Evolutionary conservation across 2,329 filamentous ascomycete genomes (phyloP).

Genomic region (Sporothrix curviconia): DNA sequence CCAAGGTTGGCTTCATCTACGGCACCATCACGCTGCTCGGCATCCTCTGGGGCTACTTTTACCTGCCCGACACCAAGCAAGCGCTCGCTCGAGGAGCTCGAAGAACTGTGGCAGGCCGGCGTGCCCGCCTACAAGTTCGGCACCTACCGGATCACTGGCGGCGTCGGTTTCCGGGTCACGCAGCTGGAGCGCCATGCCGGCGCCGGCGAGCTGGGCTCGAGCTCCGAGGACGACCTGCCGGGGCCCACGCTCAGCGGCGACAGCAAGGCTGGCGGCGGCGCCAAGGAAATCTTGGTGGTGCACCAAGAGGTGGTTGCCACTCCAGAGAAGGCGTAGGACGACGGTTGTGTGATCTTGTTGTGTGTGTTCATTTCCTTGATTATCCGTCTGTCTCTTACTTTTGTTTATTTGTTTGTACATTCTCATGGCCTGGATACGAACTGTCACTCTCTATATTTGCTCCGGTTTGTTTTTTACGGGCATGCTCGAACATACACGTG

Average conservation of each 20-base stretch:
- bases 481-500: background rate
- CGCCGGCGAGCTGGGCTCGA: background rate
- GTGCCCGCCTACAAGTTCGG: conserved; percentile 14
- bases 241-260: too few relatives aligned
- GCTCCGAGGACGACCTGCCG: conserved; percentile 9
- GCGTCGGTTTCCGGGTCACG: conserved; percentile 11
- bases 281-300: conserved; percentile 2
- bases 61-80: conserved; percentile 14
- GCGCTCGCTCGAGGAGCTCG: conserved; percentile 19
- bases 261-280: background rate
- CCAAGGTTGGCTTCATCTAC: conserved; percentile 20
- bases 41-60: conserved; percentile 16
- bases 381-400: background rate
- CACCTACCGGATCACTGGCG: background rate
- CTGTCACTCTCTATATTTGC: background rate
- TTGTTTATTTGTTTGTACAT: background rate
- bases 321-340: background rate
- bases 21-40: conserved; percentile 13
- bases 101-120: conserved; percentile 14
- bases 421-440: background rate
- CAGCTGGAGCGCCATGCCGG: conserved; percentile 16
- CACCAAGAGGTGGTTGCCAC: conserved; percentile 5
- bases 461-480: background rate
- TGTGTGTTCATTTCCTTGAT: background rate
- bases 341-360: background rate